Evolutionary conservation across 2,329 filamentous ascomycete genomes (phyloP), one percentile per base, ranked within the genome.

Genomic region (Stemphylium lycopersici): DNA sequence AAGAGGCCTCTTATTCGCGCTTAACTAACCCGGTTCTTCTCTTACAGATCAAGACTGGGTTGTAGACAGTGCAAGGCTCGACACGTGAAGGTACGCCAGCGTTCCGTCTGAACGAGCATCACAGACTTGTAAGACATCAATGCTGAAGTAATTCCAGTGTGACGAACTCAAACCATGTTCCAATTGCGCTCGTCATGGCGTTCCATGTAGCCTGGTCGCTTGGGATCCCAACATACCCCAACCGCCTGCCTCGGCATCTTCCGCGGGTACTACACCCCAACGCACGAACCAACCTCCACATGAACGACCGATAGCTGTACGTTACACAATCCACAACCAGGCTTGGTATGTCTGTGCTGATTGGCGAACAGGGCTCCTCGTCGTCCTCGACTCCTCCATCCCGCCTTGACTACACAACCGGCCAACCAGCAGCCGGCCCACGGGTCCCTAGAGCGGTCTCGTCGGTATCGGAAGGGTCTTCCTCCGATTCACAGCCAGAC

Each of bases 101-200:
- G 18, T 16, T 18, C 40, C 20, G 4, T 13, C 29, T 8, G 18
- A 26, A 18, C 8, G 38, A 22, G 44, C 39, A 40, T 56, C 43
- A 49, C 48, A 54, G 53, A 39, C 53, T 33, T 32, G 45, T 26
- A 7, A 22, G 22, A 18, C 24, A 24, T 24, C 36, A 26, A 40
- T 49, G 41, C 58, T 68, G 51, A 68, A 40, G 16, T 46, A 41
- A 39, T 53, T 24, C 16, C 52, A 76, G 73, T 76, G 73, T 58
- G 73, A 76, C 51, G 73, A 76, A 59, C 65, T 66, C 29, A 73
- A 70, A 50, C 73, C 73, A 10, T 76, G 73, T 50, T 71, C 69
- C 16, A 74, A 70, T 55, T 76, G 73, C 59, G 62, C 69, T 38
- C 66, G 72, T 48, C 73, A 76, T 60, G 66, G 70, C 32, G 72